Conservation (phyloP, 352 stramenopile genomes). For the Pythium chondricola region DNA sequence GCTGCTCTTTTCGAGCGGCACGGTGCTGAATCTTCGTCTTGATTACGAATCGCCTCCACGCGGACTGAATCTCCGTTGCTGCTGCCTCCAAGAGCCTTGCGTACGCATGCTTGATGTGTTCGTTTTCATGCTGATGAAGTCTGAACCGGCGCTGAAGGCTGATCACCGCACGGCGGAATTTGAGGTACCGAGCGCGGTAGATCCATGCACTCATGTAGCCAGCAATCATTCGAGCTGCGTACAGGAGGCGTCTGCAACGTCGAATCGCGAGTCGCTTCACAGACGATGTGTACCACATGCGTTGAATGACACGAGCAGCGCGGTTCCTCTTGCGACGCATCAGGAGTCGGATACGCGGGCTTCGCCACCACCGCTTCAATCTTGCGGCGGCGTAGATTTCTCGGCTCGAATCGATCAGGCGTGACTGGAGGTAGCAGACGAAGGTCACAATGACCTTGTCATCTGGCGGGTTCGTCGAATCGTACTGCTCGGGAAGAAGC, state of each 20-base stretch:
- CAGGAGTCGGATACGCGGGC: slow-evolving; percentile 38
- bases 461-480: slow-evolving; percentile 87
- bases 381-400: slow-evolving; percentile 88
- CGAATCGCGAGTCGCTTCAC: slow-evolving; percentile 63
- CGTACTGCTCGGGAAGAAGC: slow-evolving; percentile 79
- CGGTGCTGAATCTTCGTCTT: slow-evolving; percentile 5
- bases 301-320: slow-evolving; percentile 53
- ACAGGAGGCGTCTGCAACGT: slow-evolving; percentile 54
- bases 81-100: no score
- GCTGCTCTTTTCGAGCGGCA: background rate
- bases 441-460: slow-evolving; percentile 94
- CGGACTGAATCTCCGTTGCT: slow-evolving; percentile 3
- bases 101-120: background rate
- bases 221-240: slow-evolving; percentile 53
- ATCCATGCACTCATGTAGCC: slow-evolving; percentile 14
- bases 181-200: slow-evolving; percentile 9
- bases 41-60: background rate
- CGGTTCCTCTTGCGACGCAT: slow-evolving; percentile 55
- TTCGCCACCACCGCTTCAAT: slow-evolving; percentile 84
- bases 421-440: slow-evolving; percentile 91
- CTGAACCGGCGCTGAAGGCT: slow-evolving; percentile 10
- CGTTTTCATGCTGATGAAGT: background rate
- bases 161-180: slow-evolving; percentile 26
- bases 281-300: slow-evolving; percentile 80
- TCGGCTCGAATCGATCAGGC: slow-evolving; percentile 90